A percentile compares a stretch with the other conserved stretches of the same genome.
phyloP scores from a whole-genome alignment of 1,284 basidiomycete species.

The Pterula multifida region DNA sequence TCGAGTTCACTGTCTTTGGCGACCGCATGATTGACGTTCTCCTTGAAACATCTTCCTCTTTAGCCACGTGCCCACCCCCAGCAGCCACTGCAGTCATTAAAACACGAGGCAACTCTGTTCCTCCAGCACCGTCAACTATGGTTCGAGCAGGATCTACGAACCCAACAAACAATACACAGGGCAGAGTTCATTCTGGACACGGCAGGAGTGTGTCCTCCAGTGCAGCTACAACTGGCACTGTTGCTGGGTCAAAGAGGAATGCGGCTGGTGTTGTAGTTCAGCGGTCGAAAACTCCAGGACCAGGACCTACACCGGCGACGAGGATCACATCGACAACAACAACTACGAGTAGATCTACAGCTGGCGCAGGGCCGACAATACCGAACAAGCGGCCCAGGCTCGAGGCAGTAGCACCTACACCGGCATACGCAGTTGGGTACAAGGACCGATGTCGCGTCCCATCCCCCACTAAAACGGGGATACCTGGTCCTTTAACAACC shows the following conservation, averaged over 20 bases:
- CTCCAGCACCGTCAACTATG: background rate
- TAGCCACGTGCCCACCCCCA: background rate
- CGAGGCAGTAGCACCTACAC: background rate
- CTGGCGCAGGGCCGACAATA: background rate
- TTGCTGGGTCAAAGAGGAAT: background rate
- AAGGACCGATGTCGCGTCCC: no score
- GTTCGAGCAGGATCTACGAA: background rate
- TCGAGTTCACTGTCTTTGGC: conserved; percentile 80
- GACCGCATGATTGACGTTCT: conserved; percentile 75
- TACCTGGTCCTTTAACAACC: no score
- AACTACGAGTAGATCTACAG: background rate
- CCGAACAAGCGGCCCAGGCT: background rate
- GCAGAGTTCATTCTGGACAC: background rate
- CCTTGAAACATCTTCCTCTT: background rate
- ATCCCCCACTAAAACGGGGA: no score
- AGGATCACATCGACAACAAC: background rate
- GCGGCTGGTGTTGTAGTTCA: background rate
- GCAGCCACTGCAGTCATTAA: background rate
- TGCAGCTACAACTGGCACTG: background rate
- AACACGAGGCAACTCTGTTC: background rate
- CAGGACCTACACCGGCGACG: background rate
- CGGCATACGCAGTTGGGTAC: no score
- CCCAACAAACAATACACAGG: background rate
- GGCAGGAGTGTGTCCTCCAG: background rate
- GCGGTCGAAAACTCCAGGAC: background rate